Evolutionary conservation across 176 grass and related monocot species (phyloP), one percentile per base, ranked within the genome.

Genomic region (Oryza rufipogon): DNA sequence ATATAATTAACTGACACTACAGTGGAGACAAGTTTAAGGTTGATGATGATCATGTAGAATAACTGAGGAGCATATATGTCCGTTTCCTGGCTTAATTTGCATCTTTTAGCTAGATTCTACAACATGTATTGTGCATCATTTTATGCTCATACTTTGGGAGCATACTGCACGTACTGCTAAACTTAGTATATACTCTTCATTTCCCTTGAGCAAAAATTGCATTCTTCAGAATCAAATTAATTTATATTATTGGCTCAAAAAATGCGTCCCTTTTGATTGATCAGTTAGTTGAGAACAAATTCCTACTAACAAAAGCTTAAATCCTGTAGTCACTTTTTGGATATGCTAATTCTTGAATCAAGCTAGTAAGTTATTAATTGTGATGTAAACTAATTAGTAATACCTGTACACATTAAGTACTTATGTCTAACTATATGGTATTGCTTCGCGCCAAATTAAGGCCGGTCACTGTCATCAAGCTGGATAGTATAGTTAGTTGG

Each of bases 91-190:
- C 54, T 56, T n/a, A 39, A 39, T 68, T 80, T 9, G 42, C 10
- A 46, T 46, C 71, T 28, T 47, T 66, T 19, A 22, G n/a, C 16
- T 54, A 17, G 15, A 49, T 28, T 28, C 28, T 34, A 4, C 33
- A 34, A 34, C 33, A 34, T 34, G 4, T 15, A 14, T 4, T 14
- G 7, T 39, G 66, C 56, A 86, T 90, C 79, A 90, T 90, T 90
- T 86, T 83, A 90, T 86, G 83, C 45, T 86, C 44, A 81, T 69
- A 78, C 64, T 25, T 61, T 75, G 47, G 45, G 0, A 80, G 6
- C 51, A 69, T 11, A 77, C 39, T 44, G 42, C 42, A 44, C 75
- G 64, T 14, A 44, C 41, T 77, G 71, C 45, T 33, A 66, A 64
- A 7, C 6, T 66, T 9, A 9, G 26, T 15, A 66, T 49, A 47